Percentiles rank a stretch among this genome's conserved stretches.
phyloP scores from a whole-genome alignment of 371 early-diverging fungal species.

The Umbelopsis sp. region DNA sequence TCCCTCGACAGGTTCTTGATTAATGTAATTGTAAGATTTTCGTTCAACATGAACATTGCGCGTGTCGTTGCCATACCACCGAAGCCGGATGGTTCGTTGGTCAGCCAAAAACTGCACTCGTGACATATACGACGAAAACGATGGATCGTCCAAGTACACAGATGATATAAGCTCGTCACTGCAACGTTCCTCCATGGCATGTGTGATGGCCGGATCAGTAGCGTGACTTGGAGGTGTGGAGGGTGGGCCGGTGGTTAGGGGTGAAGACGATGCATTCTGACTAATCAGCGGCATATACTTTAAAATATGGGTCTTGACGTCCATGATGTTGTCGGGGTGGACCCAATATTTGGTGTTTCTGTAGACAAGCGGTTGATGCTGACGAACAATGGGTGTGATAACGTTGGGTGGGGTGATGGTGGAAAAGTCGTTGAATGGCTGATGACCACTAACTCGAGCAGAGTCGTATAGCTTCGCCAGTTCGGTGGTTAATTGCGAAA shows the following conservation, averaged over 20 bases:
- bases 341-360: slow-evolving; percentile 65
- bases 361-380: slow-evolving; percentile 5
- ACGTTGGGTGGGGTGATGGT: slow-evolving; percentile 20
- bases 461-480: slow-evolving; percentile 1
- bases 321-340: slow-evolving; percentile 87
- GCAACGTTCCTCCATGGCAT: background rate
- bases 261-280: background rate
- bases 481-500: slow-evolving; percentile 1
- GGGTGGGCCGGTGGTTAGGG: background rate
- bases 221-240: background rate
- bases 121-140: slow-evolving; percentile 78
- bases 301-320: slow-evolving; percentile 80
- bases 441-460: background rate
- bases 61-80: slow-evolving; percentile 81
- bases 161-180: slow-evolving; percentile 67
- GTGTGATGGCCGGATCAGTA: background rate
- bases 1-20: slow-evolving; percentile 76
- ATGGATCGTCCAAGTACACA: slow-evolving; percentile 87
- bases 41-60: slow-evolving; percentile 21
- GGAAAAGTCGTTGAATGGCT: background rate
- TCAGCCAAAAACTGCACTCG: slow-evolving; percentile 82
- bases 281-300: slow-evolving; percentile 88
- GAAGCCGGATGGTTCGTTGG: slow-evolving; percentile 76
- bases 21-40: background rate
- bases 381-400: background rate